Percentiles rank a stretch among this genome's conserved stretches.
phyloP scores from a whole-genome alignment of 768 basidiomycete genomes.

The Termitomyces sp. region DNA sequence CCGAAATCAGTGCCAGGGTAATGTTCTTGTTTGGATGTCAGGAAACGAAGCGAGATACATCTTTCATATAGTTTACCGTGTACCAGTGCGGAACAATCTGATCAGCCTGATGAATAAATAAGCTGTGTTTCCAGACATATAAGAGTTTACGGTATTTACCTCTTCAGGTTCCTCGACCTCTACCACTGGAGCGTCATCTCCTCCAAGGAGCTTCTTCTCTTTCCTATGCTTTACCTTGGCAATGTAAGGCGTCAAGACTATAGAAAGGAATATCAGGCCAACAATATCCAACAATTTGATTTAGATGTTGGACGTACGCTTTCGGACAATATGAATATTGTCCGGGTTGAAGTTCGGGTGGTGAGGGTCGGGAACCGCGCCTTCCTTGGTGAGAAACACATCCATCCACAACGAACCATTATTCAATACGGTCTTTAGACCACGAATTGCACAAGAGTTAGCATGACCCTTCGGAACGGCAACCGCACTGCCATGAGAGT shows the following conservation, averaged over 20 bases:
- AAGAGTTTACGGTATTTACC: conserved; percentile 28
- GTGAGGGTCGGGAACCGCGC: conserved; percentile 61
- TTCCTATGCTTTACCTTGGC: conserved; percentile 71
- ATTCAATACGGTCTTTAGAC: conserved; percentile 59
- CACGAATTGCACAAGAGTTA: neutral
- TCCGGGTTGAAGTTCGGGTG: conserved; percentile 47
- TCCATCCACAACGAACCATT: conserved; percentile 87
- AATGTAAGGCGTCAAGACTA: conserved; percentile 86
- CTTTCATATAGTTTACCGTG: conserved; percentile 39
- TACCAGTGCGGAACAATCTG: conserved; percentile 85
- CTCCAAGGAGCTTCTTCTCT: conserved; percentile 73
- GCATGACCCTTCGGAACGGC: neutral
- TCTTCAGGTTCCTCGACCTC: conserved; percentile 45
- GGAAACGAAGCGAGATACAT: neutral
- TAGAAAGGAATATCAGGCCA: neutral
- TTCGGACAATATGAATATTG: conserved; percentile 68
- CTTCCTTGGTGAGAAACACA: conserved; percentile 67
- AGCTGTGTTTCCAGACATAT: neutral
- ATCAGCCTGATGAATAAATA: conserved; percentile 33
- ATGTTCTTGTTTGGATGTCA: conserved; percentile 58
- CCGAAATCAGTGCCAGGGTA: conserved; percentile 81
- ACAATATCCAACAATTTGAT: neutral
- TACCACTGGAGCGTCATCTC: conserved; percentile 28
- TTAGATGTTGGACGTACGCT: conserved; percentile 51
- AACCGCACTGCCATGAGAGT: neutral